These are phyloP conservation scores for Meira nashicola DNA, from an alignment of 1,284 basidiomycete genomes.

Conservation along the genomic window DNA sequence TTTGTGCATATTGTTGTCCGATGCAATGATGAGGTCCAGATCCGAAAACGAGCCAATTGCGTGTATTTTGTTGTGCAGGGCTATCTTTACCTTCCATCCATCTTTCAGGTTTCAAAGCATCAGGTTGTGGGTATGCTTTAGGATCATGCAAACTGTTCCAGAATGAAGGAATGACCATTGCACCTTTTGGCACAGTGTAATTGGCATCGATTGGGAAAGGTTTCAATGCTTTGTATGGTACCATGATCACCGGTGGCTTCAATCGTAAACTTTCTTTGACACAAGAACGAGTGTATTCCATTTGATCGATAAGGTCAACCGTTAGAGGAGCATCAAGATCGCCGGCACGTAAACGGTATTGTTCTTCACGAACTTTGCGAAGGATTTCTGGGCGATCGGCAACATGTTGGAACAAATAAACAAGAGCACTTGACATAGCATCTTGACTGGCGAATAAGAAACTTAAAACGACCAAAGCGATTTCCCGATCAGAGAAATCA, in stretches of 20 bases:
- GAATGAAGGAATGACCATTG: constrained; percentile 96
- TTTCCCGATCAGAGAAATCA: constrained; percentile 89
- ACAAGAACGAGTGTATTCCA: constrained; percentile 85
- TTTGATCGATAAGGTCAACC: constrained; percentile 82
- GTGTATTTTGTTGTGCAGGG: constrained; percentile 74
- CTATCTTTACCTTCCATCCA: constrained; percentile 80
- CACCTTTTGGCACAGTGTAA: constrained; percentile 84
- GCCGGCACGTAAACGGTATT: constrained; percentile 73
- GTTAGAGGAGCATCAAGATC: constrained; percentile 77
- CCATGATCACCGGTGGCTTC: constrained; percentile 72
- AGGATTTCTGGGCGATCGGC: constrained; percentile 86
- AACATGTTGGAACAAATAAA: constrained; percentile 92
- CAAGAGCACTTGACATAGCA: constrained; percentile 77
- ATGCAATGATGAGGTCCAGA: constrained; percentile 79
- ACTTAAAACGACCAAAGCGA: constrained; percentile 86
- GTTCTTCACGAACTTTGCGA: constrained; percentile 85
- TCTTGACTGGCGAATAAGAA: constrained; percentile 98
- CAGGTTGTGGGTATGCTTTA: constrained; percentile 79
- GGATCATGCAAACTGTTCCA: constrained; percentile 85
- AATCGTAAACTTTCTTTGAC: constrained; percentile 87
- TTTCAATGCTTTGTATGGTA: constrained; percentile 85
- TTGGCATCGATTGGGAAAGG: constrained; percentile 82
- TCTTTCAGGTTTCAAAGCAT: constrained; percentile 77
- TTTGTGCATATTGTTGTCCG: constrained; percentile 82
- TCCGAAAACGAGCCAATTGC: constrained; percentile 95